phyloP scores from a whole-genome alignment of 805 yeast genomes.

The Isabelozyma rhagii region DNA sequence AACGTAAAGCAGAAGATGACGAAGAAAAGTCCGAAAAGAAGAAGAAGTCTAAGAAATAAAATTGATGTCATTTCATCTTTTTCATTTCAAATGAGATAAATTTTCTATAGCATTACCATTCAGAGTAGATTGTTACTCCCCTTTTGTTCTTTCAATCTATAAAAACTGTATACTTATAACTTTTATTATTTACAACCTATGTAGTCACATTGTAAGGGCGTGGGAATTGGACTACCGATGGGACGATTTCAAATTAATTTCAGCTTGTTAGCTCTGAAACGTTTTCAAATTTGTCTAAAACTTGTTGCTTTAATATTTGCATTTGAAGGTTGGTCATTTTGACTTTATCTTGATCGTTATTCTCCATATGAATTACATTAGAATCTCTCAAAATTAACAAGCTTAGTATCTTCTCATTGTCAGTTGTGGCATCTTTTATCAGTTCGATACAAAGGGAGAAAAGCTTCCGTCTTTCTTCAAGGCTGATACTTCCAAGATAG shows the following conservation, averaged over 20 bases:
- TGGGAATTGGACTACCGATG: no score
- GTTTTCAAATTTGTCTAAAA: slow-evolving; percentile 6
- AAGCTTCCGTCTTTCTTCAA: slow-evolving; percentile 12
- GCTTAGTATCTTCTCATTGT: slow-evolving; percentile 16
- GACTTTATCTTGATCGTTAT: slow-evolving; percentile 18
- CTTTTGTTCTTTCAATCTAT: slow-evolving; percentile 7
- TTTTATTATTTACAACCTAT: background rate
- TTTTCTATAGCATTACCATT: background rate
- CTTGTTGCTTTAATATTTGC: slow-evolving; percentile 5
- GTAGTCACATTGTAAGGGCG: no score
- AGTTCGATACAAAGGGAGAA: slow-evolving; percentile 11
- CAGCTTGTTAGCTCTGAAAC: no score
- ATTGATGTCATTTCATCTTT: background rate
- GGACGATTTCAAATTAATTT: no score
- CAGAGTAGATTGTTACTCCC: slow-evolving; percentile 1
- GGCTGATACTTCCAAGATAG: slow-evolving; percentile 8
- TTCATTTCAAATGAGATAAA: slow-evolving; percentile 2
- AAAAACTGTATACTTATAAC: slow-evolving; percentile 10
- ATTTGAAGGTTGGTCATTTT: slow-evolving; percentile 17
- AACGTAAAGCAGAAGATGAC: slow-evolving; percentile 22
- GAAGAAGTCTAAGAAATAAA: slow-evolving; percentile 46
- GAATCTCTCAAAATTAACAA: slow-evolving; percentile 15
- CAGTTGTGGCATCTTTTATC: slow-evolving; percentile 11
- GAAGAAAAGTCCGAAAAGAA: slow-evolving; percentile 48
- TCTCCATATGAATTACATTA: slow-evolving; percentile 6